Base-by-base conservation (phyloP, 2,329 filamentous ascomycete species). In the Zymoseptoria ardabiliae region DNA sequence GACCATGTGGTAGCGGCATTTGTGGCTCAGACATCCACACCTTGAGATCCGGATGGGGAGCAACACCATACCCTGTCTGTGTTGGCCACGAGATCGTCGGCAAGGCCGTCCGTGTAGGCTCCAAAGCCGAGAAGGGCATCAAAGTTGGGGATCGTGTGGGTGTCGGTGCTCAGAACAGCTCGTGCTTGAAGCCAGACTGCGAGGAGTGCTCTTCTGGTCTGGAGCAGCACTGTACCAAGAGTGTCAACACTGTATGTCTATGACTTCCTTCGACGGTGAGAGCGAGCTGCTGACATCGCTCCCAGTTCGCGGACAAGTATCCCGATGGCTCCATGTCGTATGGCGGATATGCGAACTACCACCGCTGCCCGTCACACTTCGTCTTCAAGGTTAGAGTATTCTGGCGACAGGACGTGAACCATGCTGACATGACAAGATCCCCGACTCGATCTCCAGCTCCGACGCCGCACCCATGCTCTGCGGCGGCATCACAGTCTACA, bases 401-500 rank as follows among this genome's bases (percentile, higher is more conserved):
- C 6, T 28, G 7, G 8, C 25, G 8, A 2, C 7, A 28, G 25
- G 7, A 9, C 7, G 25, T 2, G 25, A 9, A 9, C 4, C 7
- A 4, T 9, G 9, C 25, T 28, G 25, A 28, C 25, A 9, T 2
- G 1, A 2, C 25, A 28, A 75, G 68, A 84, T 86, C 59, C 83
- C 83, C 0, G 77, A 80, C 13, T 69, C 61, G 0, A 62, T 86
- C 25, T 67, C 73, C 1, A 78, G 75, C 28, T 78, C 77, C 9
- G 76, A 80, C 59, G 83, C 82, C 1, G 82, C 88, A 1, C 89
- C 89, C 1, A 85, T 94, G 77, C 79, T 93, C 25, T 93, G 90
- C 69, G 90, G 85, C 1, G 90, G 90, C 1, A 80, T 93, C 56
- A 94, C 90, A 0, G 82, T 87, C 0, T 94, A 83, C 70, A 82